These are phyloP conservation scores for Cudoniella acicularis DNA, from an alignment of 495 filamentous ascomycete genomes.

Conservation along the genomic window DNA sequence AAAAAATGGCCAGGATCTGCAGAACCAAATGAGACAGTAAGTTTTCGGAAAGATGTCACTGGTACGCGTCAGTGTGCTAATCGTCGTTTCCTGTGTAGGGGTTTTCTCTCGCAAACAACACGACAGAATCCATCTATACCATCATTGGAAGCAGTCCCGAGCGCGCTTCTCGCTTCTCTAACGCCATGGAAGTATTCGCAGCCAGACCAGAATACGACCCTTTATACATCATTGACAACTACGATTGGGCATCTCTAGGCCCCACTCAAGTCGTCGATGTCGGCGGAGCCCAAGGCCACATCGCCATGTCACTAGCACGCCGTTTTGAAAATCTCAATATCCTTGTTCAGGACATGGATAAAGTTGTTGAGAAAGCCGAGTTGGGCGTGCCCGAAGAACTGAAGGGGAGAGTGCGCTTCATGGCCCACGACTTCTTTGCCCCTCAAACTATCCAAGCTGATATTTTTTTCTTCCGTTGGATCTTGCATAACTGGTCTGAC, in stretches of 20 bases:
- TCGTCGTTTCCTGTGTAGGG: conserved; percentile 1
- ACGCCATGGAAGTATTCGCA: conserved; percentile 45
- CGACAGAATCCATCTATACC: conserved; percentile 43
- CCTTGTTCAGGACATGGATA: conserved; percentile 49
- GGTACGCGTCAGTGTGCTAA: too few relatives aligned
- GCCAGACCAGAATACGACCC: conserved; percentile 43
- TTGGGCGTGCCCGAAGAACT: conserved; percentile 33
- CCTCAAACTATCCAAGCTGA: conserved; percentile 49
- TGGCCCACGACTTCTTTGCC: conserved; percentile 49
- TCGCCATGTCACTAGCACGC: conserved; percentile 41
- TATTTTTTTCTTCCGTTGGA: conserved; percentile 53
- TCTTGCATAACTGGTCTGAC: conserved; percentile 54
- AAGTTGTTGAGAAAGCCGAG: conserved; percentile 39
- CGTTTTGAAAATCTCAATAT: conserved; percentile 42
- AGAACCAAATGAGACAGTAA: too few relatives aligned
- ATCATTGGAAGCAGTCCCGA: conserved; percentile 39
- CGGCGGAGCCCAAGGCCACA: conserved; percentile 50
- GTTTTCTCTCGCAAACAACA: conserved; percentile 43
- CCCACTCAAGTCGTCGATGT: conserved; percentile 43
- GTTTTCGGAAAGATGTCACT: too few relatives aligned
- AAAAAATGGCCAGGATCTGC: too few relatives aligned
- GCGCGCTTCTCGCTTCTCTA: conserved; percentile 43
- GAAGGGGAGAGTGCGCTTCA: conserved; percentile 36
- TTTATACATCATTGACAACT: conserved; percentile 35
- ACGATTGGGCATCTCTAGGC: conserved; percentile 37